Conservation (phyloP, 208 protist species). For the Strigomonas oncopelti region DNA sequence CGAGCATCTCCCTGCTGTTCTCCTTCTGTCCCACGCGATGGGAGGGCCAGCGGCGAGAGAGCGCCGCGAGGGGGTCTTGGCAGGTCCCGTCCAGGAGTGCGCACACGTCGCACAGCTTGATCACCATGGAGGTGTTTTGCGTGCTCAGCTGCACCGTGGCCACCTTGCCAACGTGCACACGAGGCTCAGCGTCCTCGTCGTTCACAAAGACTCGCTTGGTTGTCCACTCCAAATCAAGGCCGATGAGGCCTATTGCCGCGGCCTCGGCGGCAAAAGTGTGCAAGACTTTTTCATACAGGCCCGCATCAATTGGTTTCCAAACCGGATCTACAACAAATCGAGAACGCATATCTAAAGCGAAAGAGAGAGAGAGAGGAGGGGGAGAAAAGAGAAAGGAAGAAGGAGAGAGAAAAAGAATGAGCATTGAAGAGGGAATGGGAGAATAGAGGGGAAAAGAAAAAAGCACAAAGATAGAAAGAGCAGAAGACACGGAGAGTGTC, state of each 20-base stretch:
- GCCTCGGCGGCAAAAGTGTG: conserved; percentile 26
- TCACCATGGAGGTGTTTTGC: conserved; percentile 34
- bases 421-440: conserved; percentile 2
- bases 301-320: conserved; percentile 37
- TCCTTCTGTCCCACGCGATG: conserved; percentile 25
- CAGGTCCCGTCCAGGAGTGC: conserved; percentile 15
- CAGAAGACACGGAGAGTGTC: no score
- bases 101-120: conserved; percentile 41
- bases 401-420: conserved; percentile 13
- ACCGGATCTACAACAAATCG: conserved; percentile 47
- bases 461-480: no score
- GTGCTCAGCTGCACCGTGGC: conserved; percentile 60
- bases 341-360: conserved; percentile 1
- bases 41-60: conserved; percentile 26
- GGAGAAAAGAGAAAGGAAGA: conserved; percentile 8
- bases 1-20: conserved; percentile 19
- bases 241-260: conserved; percentile 32
- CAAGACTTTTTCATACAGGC: conserved; percentile 25
- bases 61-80: conserved; percentile 22
- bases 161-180: conserved; percentile 22
- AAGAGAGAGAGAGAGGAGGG: conserved; percentile 4
- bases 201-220: conserved; percentile 6
- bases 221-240: conserved; percentile 68
- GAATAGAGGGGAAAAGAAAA: neutral
- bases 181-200: neutral